phyloP scores from a whole-genome alignment of 2,329 filamentous ascomycete genomes.

The Pseudogymnoascus sp. region DNA sequence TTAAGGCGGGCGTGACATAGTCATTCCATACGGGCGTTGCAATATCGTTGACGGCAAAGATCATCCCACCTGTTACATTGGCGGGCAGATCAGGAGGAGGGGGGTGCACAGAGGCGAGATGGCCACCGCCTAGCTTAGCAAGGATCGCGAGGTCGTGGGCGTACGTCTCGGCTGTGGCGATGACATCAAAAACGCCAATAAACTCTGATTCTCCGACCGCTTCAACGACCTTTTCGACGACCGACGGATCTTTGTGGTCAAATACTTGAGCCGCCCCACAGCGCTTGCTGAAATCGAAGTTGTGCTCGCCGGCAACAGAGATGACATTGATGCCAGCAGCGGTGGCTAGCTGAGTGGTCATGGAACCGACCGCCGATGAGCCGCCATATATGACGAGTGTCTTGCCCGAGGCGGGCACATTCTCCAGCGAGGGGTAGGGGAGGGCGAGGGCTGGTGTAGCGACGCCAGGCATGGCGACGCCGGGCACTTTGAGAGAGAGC shows the following conservation, averaged over 20 bases:
- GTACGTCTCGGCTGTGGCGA: constrained; percentile 18
- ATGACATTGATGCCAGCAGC: constrained; percentile 16
- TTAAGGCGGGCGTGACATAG: constrained; percentile 21
- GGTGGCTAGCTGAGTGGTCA: constrained; percentile 17
- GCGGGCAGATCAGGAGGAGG: constrained; percentile 20
- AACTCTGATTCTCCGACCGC: constrained; percentile 14
- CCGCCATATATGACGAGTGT: neutral
- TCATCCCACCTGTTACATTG: constrained; percentile 25
- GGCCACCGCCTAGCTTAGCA: constrained; percentile 25
- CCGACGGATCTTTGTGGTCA: constrained; percentile 19
- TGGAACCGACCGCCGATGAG: constrained; percentile 10
- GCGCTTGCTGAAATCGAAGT: constrained; percentile 16
- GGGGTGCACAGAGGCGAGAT: constrained; percentile 30
- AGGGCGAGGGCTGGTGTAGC: constrained; percentile 8
- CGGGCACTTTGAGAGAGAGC: constrained; percentile 20
- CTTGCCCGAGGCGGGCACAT: neutral
- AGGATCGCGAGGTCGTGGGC: constrained; percentile 19
- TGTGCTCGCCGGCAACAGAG: constrained; percentile 10
- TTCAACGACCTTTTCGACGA: constrained; percentile 19
- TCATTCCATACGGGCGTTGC: constrained; percentile 21
- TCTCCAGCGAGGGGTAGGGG: neutral
- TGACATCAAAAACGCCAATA: constrained; percentile 23
- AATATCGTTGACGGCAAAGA: constrained; percentile 25
- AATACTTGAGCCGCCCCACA: constrained; percentile 21
- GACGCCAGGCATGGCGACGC: constrained; percentile 13